Conservation (phyloP, 371 early-diverging fungal species). For the Apophysomyces ossiformis region DNA sequence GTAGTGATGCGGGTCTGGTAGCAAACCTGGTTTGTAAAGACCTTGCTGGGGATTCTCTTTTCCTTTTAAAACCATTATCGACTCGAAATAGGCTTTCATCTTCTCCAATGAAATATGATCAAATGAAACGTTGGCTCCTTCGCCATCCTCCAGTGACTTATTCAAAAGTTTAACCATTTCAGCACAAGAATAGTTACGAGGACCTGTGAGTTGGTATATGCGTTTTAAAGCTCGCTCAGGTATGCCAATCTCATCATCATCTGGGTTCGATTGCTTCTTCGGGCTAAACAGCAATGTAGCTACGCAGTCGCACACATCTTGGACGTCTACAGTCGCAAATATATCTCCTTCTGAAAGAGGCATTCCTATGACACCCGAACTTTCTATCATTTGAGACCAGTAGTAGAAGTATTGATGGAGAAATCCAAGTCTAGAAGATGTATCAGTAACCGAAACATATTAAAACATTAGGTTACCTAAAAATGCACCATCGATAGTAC, state of each 20-base stretch:
- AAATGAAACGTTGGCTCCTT: constrained; percentile 11
- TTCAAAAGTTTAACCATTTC: constrained; percentile 11
- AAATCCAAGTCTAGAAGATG: background rate
- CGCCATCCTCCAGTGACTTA: constrained; percentile 13
- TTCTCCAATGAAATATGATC: constrained; percentile 4
- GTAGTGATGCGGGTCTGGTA: constrained; percentile 15
- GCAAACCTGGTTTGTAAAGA: constrained; percentile 3
- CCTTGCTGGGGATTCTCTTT: background rate
- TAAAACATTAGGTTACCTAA: constrained; percentile 7
- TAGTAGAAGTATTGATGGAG: constrained; percentile 17
- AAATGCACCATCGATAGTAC: constrained; percentile 25
- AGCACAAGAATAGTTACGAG: constrained; percentile 12
- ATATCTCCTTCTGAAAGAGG: constrained; percentile 6
- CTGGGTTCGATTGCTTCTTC: constrained; percentile 1
- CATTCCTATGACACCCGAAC: constrained; percentile 20
- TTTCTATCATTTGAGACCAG: constrained; percentile 22
- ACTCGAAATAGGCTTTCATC: constrained; percentile 17
- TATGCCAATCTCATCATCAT: constrained; percentile 12
- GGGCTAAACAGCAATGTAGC: constrained; percentile 17
- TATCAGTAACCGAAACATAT: no score
- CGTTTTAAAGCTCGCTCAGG: constrained; percentile 19
- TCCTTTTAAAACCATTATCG: background rate
- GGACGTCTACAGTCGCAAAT: constrained; percentile 14
- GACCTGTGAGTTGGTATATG: constrained; percentile 20
- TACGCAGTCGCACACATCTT: constrained; percentile 22